Evolutionary conservation across 352 stramenopile genomes (phyloP).

Genomic region (Phytopythium chamaehyphon): DNA sequence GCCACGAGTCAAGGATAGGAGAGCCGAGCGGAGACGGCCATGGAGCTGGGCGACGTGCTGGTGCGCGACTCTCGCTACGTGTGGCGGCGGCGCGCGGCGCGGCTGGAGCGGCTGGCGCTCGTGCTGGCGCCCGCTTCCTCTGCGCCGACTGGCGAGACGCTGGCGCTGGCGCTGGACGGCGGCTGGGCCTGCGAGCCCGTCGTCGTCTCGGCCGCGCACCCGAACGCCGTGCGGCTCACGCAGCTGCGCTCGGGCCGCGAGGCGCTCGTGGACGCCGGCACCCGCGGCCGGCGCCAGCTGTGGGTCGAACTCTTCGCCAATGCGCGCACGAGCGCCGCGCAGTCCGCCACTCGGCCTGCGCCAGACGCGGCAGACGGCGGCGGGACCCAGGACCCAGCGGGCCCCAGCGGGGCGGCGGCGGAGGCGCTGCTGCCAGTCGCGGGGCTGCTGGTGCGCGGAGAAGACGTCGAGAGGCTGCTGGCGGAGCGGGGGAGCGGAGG

Average conservation of each 20-base stretch:
- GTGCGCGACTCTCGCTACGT: constrained; percentile 47
- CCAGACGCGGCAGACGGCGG: no score
- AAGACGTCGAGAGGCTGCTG: constrained; percentile 27
- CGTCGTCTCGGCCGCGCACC: constrained; percentile 58
- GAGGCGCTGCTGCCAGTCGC: constrained; percentile 25
- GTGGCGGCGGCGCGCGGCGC: constrained; percentile 30
- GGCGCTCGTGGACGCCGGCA: constrained; percentile 39
- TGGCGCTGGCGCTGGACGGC: constrained; percentile 35
- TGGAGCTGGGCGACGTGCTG: constrained; percentile 47
- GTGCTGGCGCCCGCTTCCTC: constrained; percentile 21
- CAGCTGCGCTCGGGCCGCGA: constrained; percentile 36
- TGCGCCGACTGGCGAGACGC: constrained; percentile 8
- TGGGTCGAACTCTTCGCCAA: constrained; percentile 49
- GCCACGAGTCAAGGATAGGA: no score
- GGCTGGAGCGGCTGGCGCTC: constrained; percentile 33
- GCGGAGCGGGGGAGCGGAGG: constrained; percentile 13
- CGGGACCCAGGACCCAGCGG: no score
- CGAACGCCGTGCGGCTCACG: constrained; percentile 47
- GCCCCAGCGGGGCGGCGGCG: constrained; percentile 7
- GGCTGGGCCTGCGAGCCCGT: constrained; percentile 40
- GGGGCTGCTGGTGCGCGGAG: constrained; percentile 22
- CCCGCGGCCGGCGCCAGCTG: constrained; percentile 43
- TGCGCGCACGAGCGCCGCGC: constrained; percentile 14
- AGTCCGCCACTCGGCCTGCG: no score
- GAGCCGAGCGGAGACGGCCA: constrained; percentile 5